Conservation (phyloP, 2,329 filamentous ascomycete species). For the Phaeosphaeria sp. region DNA sequence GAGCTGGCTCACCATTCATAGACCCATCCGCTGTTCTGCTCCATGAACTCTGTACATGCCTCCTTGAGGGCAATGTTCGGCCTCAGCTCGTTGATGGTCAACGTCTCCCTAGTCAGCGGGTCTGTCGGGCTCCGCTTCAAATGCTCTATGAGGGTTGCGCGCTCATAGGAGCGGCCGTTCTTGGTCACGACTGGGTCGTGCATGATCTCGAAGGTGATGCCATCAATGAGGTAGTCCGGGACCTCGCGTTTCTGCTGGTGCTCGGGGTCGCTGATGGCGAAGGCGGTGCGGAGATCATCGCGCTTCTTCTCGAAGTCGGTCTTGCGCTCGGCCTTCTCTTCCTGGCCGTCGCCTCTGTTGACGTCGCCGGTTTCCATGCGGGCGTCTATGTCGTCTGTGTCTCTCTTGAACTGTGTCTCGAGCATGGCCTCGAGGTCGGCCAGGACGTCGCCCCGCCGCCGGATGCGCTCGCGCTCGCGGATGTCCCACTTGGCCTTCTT, state of each 20-base stretch:
- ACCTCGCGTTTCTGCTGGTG: slow-evolving; percentile 60
- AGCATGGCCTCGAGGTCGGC: slow-evolving; percentile 61
- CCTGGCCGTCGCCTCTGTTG: slow-evolving; percentile 53
- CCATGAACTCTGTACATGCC: slow-evolving; percentile 84
- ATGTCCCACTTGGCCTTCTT: slow-evolving; percentile 89
- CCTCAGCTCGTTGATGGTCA: slow-evolving; percentile 73
- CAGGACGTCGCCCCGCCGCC: slow-evolving; percentile 66
- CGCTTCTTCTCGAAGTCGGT: slow-evolving; percentile 50
- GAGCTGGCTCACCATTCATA: slow-evolving; percentile 75
- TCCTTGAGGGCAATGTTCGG: slow-evolving; percentile 83
- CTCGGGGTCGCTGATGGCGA: slow-evolving; percentile 55
- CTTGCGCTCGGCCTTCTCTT: slow-evolving; percentile 57
- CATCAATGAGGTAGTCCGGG: slow-evolving; percentile 79
- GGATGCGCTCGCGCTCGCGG: slow-evolving; percentile 67
- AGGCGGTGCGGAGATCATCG: slow-evolving; percentile 53
- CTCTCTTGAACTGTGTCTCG: slow-evolving; percentile 41
- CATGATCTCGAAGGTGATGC: slow-evolving; percentile 78
- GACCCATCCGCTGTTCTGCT: slow-evolving; percentile 83
- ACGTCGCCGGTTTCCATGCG: slow-evolving; percentile 44
- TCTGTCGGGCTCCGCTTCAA: slow-evolving; percentile 77
- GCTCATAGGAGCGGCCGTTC: slow-evolving; percentile 89
- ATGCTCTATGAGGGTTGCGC: slow-evolving; percentile 84
- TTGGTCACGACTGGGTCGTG: slow-evolving; percentile 75
- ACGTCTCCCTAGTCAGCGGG: slow-evolving; percentile 80
- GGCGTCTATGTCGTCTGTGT: slow-evolving; percentile 49